Evolutionary conservation across 768 basidiomycete genomes (phyloP).

Genomic region (Phylloporus rhodoxanthus): DNA sequence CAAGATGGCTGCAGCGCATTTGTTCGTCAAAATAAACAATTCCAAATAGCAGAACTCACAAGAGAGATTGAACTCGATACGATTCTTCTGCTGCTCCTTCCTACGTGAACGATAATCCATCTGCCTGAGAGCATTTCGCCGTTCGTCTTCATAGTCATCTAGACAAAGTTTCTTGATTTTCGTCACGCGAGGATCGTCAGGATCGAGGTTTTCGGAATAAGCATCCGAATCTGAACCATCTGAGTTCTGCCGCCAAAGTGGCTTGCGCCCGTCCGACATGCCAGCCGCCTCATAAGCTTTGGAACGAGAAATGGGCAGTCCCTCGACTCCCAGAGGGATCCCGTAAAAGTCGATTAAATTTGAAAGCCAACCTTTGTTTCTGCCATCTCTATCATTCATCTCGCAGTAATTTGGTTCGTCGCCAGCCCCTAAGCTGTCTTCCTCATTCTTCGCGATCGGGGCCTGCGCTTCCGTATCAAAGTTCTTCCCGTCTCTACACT

Average conservation of each 20-base stretch:
- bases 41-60: slow-evolving; percentile 38
- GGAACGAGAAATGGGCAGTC: slow-evolving; percentile 24
- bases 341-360: slow-evolving; percentile 32
- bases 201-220: slow-evolving; percentile 54
- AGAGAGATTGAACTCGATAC: slow-evolving; percentile 70
- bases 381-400: slow-evolving; percentile 21
- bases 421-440: slow-evolving; percentile 17
- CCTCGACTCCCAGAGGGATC: slow-evolving; percentile 15
- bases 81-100: slow-evolving; percentile 57
- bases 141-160: slow-evolving; percentile 57
- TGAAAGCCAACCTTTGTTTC: slow-evolving; percentile 23
- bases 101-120: slow-evolving; percentile 66
- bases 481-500: slow-evolving; percentile 8
- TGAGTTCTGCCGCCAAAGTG: slow-evolving; percentile 37
- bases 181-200: slow-evolving; percentile 68
- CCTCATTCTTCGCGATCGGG: slow-evolving; percentile 1
- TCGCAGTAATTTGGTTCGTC: slow-evolving; percentile 11
- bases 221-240: slow-evolving; percentile 36
- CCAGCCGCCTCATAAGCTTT: slow-evolving; percentile 11
- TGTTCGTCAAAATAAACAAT: background rate
- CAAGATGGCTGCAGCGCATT: slow-evolving; percentile 52
- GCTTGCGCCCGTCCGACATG: slow-evolving; percentile 8
- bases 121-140: slow-evolving; percentile 52
- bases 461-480: slow-evolving; percentile 26
- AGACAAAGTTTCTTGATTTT: slow-evolving; percentile 45